Percentiles rank a stretch among this genome's conserved stretches.
phyloP scores from a whole-genome alignment of 805 yeast genomes.

The Suhomyces kilbournensis region DNA sequence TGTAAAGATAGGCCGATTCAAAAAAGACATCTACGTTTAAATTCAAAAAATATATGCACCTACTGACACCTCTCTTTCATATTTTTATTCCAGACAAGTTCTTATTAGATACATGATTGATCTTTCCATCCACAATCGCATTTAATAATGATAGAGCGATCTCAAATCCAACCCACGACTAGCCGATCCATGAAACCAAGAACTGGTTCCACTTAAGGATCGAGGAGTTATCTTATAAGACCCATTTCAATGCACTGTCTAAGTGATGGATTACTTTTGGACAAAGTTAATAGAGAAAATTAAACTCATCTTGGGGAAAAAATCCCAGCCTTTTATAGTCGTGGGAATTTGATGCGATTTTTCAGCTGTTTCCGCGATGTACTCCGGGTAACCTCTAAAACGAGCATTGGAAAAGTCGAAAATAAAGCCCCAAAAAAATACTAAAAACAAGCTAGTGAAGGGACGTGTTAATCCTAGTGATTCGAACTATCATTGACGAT shows the following conservation, averaged over 20 bases:
- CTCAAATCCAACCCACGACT: slow-evolving; percentile 7
- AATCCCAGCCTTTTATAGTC: slow-evolving; percentile 5
- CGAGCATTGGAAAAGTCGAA: neutral
- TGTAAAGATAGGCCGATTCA: neutral
- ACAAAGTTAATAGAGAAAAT: slow-evolving; percentile 49
- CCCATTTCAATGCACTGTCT: slow-evolving; percentile 60
- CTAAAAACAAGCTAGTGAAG: neutral
- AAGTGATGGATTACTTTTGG: slow-evolving; percentile 65
- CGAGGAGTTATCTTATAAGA: slow-evolving; percentile 7
- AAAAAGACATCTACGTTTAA: neutral
- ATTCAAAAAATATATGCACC: slow-evolving; percentile 32
- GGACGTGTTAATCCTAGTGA: neutral
- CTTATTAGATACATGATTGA: slow-evolving; percentile 39
- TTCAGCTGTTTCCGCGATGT: neutral
- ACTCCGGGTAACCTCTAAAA: slow-evolving; percentile 12
- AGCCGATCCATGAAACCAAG: slow-evolving; percentile 21
- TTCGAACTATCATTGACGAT: neutral
- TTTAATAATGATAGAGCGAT: slow-evolving; percentile 23
- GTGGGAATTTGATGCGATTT: neutral
- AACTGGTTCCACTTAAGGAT: slow-evolving; percentile 25
- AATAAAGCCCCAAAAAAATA: slow-evolving; percentile 1
- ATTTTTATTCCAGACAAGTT: slow-evolving; percentile 46
- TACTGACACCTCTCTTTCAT: slow-evolving; percentile 55
- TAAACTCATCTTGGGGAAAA: neutral
- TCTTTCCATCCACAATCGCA: slow-evolving; percentile 52